Base-by-base conservation (phyloP, 2,329 filamentous ascomycete genomes). In the Nannizzia gypsea region DNA sequence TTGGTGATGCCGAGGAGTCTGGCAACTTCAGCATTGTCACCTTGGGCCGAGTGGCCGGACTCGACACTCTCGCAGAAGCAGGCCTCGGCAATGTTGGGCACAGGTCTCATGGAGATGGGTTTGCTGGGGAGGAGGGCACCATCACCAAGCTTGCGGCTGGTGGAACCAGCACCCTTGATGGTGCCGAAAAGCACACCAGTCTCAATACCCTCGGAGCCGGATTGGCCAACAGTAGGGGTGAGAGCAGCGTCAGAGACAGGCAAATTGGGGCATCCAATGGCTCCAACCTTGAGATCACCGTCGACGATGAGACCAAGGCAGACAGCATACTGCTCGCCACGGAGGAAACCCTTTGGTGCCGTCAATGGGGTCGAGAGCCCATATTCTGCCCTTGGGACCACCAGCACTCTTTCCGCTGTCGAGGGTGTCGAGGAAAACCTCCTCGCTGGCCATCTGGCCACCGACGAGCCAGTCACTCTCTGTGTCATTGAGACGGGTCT, bases 21-120 rank as follows among this genome's bases (percentile, higher is more conserved):
- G 5, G 93, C 90, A 69, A 99, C 95, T 66, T 84, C 80, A 40
- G 88, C 89, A 67, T 96, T 89, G 73, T 96, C 89, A 66, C 83
- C 84, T 75, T 99, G 95, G 60, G 87, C 85, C 40, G 89, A 95
- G 79, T 99, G 93, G 15, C 84, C 90, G 4, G 91, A 86, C 77
- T 99, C 93, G 61, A 99, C 92, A 66, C 88, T 90, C 79, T 99
- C 93, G 77, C 93, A 99, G 78, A 99, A 96, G 31, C 89, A 92
- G 17, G 92, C 92, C 64, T 86, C 81, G 17, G 84, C 75, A 66
- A 96, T 85, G 68, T 91, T 84, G 44, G 80, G 76, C 54, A 96
- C 79, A 20, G 83, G 77, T 67, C 86, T 88, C 90, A 97, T 96
- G 58, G 81, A 78, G 69, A 97, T 96, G 28, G 78, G 70, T 70